phyloP scores from a whole-genome alignment of 495 filamentous ascomycete genomes.

The Penicillium turbatum region DNA sequence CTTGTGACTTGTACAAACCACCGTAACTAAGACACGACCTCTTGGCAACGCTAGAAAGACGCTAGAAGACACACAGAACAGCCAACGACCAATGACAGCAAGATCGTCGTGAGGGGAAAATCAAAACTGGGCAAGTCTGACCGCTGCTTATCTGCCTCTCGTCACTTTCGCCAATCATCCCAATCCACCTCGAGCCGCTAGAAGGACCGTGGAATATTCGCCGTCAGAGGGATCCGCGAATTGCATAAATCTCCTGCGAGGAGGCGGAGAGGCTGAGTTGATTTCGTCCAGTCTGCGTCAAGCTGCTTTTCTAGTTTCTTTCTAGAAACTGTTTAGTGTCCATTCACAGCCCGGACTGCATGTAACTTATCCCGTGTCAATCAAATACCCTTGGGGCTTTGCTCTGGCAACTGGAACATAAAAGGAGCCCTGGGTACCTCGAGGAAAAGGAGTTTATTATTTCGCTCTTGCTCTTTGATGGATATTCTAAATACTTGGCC shows the following conservation, averaged over 20 bases:
- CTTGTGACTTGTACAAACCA: background rate
- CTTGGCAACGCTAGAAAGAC: conserved; percentile 10
- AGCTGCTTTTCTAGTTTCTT: conserved; percentile 2
- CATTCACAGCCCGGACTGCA: background rate
- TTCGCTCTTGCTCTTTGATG: background rate
- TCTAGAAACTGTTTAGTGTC: background rate
- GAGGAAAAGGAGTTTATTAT: background rate
- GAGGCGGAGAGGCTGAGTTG: conserved; percentile 13
- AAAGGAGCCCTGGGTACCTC: conserved; percentile 1
- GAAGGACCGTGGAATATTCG: conserved; percentile 21
- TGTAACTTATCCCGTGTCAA: conserved; percentile 4
- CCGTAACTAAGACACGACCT: background rate
- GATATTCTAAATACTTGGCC: background rate
- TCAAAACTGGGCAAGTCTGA: conserved; percentile 11
- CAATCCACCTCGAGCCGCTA: conserved; percentile 5
- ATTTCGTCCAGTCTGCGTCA: background rate
- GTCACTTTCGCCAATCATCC: conserved; percentile 7
- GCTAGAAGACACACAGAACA: conserved; percentile 28
- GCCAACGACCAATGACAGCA: background rate
- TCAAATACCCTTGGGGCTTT: background rate
- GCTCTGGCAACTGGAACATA: conserved; percentile 2
- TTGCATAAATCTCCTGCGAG: conserved; percentile 19
- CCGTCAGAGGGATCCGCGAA: conserved; percentile 16
- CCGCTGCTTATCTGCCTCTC: conserved; percentile 22
- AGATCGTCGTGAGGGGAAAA: conserved; percentile 10